Base-by-base conservation (phyloP, 352 stramenopile species). In the Pythium rhizo-oryzae region DNA sequence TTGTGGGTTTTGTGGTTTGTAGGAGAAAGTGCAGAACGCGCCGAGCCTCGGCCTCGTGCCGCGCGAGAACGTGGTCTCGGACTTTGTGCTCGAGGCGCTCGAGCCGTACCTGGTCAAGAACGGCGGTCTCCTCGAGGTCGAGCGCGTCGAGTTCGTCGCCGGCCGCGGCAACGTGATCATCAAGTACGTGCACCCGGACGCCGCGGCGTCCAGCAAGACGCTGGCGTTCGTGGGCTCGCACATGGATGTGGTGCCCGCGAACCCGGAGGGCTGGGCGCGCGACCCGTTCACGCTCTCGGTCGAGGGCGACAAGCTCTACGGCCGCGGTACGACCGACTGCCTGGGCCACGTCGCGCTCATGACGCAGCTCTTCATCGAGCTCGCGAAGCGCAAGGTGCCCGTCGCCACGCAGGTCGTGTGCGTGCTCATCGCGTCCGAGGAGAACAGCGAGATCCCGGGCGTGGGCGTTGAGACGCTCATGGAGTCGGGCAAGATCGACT, bases 231-330 rank as follows among this genome's bases (percentile, higher is more conserved):
- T 98, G 6, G 92, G 91, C 4, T 87, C 84, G 54, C 93, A 98
- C 76, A 79, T 98, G 80, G 93, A 98, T 68, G 93, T 98, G 24
- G 93, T 98, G 43, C 92, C 93, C 8, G 93, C 93, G n/a, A 97
- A 97, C 72, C 91, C 92, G 0, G 90, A 97, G 66, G 82, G 80
- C 13, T 98, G 93, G 93, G 76, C 92, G 11, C 70, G 85, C 54
- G 87, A 98, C 64, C 93, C 93, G 19, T 98, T 98, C 71, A 80
- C 85, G 43, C 72, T 98, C 0, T 82, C 77, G 2, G 87, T 96
- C 0, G 93, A 98, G 58, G 93, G 92, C 8, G 93, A 98, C 76
- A 96, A 96, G 70, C 82, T 98, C 19, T 98, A 90, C 69, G 93
- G 92, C 37, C 86, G 93, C 15, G 93, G 93, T 41, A 98, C 93